Base-by-base conservation (phyloP, 768 basidiomycete species). In the Lentinula sp. region DNA sequence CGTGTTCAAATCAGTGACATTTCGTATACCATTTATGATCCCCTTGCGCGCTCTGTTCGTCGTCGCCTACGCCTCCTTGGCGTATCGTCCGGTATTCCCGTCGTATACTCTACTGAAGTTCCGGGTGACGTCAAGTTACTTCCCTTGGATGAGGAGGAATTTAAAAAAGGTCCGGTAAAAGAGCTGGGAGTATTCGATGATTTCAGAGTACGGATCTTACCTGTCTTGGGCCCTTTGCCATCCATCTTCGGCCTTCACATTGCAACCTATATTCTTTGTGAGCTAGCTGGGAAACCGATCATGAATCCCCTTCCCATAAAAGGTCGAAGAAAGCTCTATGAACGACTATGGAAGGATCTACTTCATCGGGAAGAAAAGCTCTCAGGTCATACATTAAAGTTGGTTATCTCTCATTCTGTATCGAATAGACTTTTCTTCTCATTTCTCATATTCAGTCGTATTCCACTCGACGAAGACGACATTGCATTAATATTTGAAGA, bases 1-100 rank as follows among this genome's bases (percentile, higher is more conserved):
- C 85, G 94, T 43, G 84, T 99, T 28, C 95, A 98, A 72, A 97
- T 98, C 60, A 89, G 88, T 64, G 96, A 98, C 74, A 93, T 98
- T 66, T 94, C 95, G 2, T 78, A 79, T 61, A 98, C 97, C 0
- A 81, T 92, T 43, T 96, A 98, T 68, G 97, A 98, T 71, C 95
- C 95, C 4, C 84, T 99, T 16, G 97, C 97, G 23, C 88, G 95
- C 61, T 83, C 91, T 21, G 95, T 98, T 31, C 85, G 97, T 4
- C 80, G 87, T 31, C 84, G 90, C 51, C 79, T 93, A 28, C 88
- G 88, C 53, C 70, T 80, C 15, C 75, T 79, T 28, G 86, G 84
- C n/a, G 78, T 86, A 40, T 67, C 80, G 18, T 83, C 80, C 31
- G 85, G 87, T 9, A 89, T 91, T 59, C 89, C 92, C 5, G 94